A percentile compares a stretch with the other conserved stretches of the same genome.
Conservation (phyloP, 495 filamentous ascomycete genomes). For the Hamigera avellanea region DNA sequence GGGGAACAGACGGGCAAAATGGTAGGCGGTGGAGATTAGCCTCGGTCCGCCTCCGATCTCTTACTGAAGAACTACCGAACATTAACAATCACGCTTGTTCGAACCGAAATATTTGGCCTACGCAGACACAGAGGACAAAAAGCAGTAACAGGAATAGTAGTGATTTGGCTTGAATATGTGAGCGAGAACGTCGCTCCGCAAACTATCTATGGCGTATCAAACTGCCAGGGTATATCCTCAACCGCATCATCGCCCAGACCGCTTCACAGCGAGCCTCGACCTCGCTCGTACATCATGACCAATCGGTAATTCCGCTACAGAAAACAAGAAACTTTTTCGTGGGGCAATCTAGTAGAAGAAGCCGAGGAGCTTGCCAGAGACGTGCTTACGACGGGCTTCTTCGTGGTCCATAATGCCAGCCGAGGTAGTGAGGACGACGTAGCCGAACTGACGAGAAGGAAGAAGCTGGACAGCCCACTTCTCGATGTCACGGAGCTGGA, state of each 20-base stretch:
- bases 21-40: slow-evolving; percentile 11
- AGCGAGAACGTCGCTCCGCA: slow-evolving; percentile 14
- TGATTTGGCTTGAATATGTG: not conserved
- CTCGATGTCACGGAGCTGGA: slow-evolving; percentile 92
- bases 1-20: slow-evolving; percentile 6
- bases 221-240: slow-evolving; percentile 9
- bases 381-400: slow-evolving; percentile 96
- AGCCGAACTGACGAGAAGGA: slow-evolving; percentile 98
- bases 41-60: slow-evolving; percentile 6
- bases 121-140: no score
- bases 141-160: not conserved
- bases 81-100: slow-evolving; percentile 14
- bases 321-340: slow-evolving; percentile 21
- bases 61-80: slow-evolving; percentile 8
- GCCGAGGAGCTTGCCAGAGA: slow-evolving; percentile 88
- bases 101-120: no score
- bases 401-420: slow-evolving; percentile 99
- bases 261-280: not conserved
- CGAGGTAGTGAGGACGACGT: slow-evolving; percentile 95
- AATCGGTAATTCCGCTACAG: not conserved
- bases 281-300: not conserved
- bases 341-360: slow-evolving; percentile 77
- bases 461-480: slow-evolving; percentile 99
- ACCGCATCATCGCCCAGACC: slow-evolving; percentile 4
- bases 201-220: slow-evolving; percentile 11